Evolutionary conservation across 2,329 filamentous ascomycete genomes (phyloP).

Genomic region (Zasmidium citrigriseum): DNA sequence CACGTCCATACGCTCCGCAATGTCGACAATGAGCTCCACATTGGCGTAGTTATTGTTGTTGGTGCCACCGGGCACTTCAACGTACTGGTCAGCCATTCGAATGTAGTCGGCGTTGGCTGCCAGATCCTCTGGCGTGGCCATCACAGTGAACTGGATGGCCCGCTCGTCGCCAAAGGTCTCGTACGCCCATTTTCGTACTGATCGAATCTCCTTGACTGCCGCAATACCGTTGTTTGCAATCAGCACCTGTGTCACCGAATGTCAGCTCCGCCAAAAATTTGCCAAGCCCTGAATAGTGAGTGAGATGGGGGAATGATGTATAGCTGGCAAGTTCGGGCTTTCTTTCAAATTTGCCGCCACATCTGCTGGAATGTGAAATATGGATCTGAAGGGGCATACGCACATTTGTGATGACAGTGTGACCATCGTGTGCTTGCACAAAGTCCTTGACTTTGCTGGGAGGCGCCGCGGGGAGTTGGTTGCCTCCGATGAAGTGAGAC

Average conservation of each 20-base stretch:
- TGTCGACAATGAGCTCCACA: slow-evolving; percentile 97
- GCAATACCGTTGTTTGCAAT: slow-evolving; percentile 99
- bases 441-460: slow-evolving; percentile 95
- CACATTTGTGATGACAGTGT: slow-evolving; percentile 98
- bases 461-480: slow-evolving; percentile 77
- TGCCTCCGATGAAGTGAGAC: slow-evolving; percentile 95
- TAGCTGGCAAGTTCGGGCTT: neutral
- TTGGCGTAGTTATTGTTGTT: slow-evolving; percentile 99
- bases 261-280: slow-evolving; percentile 17
- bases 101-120: slow-evolving; percentile 99
- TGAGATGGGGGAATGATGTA: too few species aligned
- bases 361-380: neutral
- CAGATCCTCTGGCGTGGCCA: slow-evolving; percentile 98
- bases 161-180: slow-evolving; percentile 98
- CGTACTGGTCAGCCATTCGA: slow-evolving; percentile 98
- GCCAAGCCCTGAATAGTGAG: neutral
- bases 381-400: slow-evolving; percentile 42
- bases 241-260: slow-evolving; percentile 66
- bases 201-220: slow-evolving; percentile 98
- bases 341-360: neutral
- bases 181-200: slow-evolving; percentile 99
- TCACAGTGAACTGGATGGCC: slow-evolving; percentile 98
- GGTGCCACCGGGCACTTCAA: slow-evolving; percentile 96
- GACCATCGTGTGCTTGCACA: slow-evolving; percentile 82
- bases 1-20: slow-evolving; percentile 97